Evolutionary conservation across 306 rosid genomes (phyloP), one percentile per base, ranked within the genome.

Genomic region (Amphicarpaea edgeworthii): DNA sequence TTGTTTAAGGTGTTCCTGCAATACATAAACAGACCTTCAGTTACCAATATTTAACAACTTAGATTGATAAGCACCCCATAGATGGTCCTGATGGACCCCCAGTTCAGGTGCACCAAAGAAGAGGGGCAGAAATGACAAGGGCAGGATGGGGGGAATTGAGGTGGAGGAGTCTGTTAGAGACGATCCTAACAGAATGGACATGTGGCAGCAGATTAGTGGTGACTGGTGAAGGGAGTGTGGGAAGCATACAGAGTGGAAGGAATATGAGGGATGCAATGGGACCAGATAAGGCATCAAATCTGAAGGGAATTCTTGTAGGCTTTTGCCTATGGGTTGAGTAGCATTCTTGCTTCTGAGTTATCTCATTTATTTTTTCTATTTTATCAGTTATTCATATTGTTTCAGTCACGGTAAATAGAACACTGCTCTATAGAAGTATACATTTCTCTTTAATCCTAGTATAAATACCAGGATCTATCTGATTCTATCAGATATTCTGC

Each of bases 1-100:
- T 86, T 88, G 91, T 80, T 96, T 96, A 17, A 92, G 72, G 87
- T 88, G 99, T 79, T 93, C 99, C 99, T 96, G 91, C 81, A 85
- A 58, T 58, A 73, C 55, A 74, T 41, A 70, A 70, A 77, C 75
- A 81, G 47, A 70, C 63, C 20, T 47, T 37, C 14, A 21, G 72
- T 50, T 16, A 75, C 64, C 70, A 75, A 70, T 59, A 5, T 28
- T 72, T 53, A 67, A 71, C 34, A 61, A 54, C 67, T 73, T 17
- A 76, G 65, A 75, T 26, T 24, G 21, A 28, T 14, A 20, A 6
- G 66, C 19, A 28, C 66, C 20, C 66, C 21, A 26, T 28, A 12
- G 40, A 1, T 24, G 40, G 64, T 24, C 64, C 42, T 15, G 11
- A 53, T 15, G 12, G 5, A 20, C 38, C 17, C 41, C 66, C 41